Percentiles rank a stretch among this genome's conserved stretches.
phyloP scores from a whole-genome alignment of 2,329 filamentous ascomycete genomes.

The Scedosporium boydii region DNA sequence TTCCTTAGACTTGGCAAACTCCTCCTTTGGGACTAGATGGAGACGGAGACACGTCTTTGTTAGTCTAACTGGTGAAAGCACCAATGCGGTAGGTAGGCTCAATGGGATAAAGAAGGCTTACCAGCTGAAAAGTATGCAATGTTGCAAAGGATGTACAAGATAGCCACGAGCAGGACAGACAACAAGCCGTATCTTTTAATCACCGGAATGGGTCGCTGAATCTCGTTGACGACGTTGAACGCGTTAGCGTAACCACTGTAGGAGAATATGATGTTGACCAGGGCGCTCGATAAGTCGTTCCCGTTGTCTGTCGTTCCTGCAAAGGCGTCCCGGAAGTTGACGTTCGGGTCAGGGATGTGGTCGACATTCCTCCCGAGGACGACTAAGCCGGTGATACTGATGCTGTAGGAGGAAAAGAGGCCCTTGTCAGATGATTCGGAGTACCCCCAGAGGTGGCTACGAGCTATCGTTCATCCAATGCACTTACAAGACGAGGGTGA shows the following conservation, averaged over 20 bases:
- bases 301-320: constrained; percentile 23
- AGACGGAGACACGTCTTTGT: background rate
- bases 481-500: constrained; percentile 46
- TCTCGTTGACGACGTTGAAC: constrained; percentile 53
- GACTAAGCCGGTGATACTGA: constrained; percentile 51
- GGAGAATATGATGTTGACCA: constrained; percentile 50
- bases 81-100: background rate
- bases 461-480: too few species aligned
- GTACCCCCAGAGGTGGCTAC: too few species aligned
- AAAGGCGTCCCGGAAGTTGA: constrained; percentile 27
- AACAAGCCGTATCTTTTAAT: constrained; percentile 39
- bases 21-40: constrained; percentile 34
- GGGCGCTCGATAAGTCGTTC: constrained; percentile 31
- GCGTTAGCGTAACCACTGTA: constrained; percentile 50
- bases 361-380: constrained; percentile 36
- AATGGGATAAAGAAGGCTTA: constrained; percentile 8
- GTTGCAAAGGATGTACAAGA: constrained; percentile 49
- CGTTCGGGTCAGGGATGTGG: constrained; percentile 19
- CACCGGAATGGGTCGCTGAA: constrained; percentile 48
- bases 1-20: constrained; percentile 42
- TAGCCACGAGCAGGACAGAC: constrained; percentile 40
- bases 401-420: constrained; percentile 13
- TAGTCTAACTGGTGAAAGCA: background rate
- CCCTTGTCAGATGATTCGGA: background rate
- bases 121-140: constrained; percentile 51